These are phyloP conservation scores for Acrasis kona DNA, from an alignment of 78 protist species.

Conservation along the genomic window DNA sequence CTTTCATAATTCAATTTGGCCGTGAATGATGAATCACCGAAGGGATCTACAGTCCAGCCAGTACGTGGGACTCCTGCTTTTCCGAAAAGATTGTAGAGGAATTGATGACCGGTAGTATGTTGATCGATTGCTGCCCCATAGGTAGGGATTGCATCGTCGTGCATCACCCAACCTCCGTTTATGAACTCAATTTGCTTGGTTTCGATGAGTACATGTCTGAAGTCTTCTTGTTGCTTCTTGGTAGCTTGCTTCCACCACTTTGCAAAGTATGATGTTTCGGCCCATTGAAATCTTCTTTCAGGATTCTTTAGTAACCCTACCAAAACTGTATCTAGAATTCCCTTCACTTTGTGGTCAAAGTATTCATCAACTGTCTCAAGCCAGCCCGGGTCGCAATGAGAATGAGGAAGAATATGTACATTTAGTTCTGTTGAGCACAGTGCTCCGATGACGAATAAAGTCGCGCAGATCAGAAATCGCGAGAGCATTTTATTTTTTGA, in stretches of 20 bases:
- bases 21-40: constrained; percentile 35
- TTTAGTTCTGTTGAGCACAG: no score
- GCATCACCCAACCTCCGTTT: constrained; percentile 66
- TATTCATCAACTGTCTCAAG: constrained; percentile 79
- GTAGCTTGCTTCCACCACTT: constrained; percentile 74
- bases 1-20: neutral
- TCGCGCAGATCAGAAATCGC: no score
- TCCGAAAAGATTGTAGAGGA: constrained; percentile 36
- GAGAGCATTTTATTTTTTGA: no score
- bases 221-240: constrained; percentile 7
- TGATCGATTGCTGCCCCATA: constrained; percentile 45
- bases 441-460: no score
- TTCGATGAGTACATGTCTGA: constrained; percentile 5
- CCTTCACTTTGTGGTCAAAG: constrained; percentile 58
- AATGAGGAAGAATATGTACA: constrained; percentile 24
- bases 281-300: constrained; percentile 71
- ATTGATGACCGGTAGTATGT: constrained; percentile 55
- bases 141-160: constrained; percentile 63
- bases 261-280: constrained; percentile 63
- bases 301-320: constrained; percentile 37
- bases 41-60: constrained; percentile 80
- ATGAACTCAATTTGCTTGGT: constrained; percentile 17
- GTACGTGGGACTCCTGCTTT: neutral
- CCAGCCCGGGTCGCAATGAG: constrained; percentile 80
- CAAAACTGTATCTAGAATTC: constrained; percentile 40